Conservation (phyloP, 1,139 yeast genomes). For the Scheffersomyces parashehatae region DNA sequence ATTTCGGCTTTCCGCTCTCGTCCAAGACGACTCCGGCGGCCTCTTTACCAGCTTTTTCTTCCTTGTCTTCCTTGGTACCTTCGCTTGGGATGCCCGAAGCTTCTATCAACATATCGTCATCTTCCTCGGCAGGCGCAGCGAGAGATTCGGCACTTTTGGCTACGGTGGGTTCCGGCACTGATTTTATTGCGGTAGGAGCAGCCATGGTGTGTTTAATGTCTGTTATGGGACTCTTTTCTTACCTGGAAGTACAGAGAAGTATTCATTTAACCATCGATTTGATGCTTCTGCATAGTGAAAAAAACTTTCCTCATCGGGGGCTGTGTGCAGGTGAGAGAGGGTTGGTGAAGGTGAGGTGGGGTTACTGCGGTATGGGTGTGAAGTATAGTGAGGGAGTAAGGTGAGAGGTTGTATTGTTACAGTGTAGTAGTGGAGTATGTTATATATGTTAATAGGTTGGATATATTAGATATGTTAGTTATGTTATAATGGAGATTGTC, state of each 20-base stretch:
- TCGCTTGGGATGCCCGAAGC: conserved; percentile 40
- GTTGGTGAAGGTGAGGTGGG: not conserved
- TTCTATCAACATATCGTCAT: conserved; percentile 74
- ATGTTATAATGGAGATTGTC: too few relatives aligned
- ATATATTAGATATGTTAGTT: too few relatives aligned
- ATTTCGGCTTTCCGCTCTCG: conserved; percentile 87
- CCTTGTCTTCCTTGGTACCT: conserved; percentile 13
- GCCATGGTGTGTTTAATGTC: conserved; percentile 44
- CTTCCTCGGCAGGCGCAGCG: conserved; percentile 25
- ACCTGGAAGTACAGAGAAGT: not conserved
- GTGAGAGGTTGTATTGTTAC: too few relatives aligned
- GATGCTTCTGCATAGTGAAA: conserved; percentile 4
- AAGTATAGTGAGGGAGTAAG: too few relatives aligned
- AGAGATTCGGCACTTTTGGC: conserved; percentile 5
- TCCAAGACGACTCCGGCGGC: conserved; percentile 67
- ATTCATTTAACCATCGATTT: not conserved
- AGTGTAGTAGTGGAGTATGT: too few relatives aligned
- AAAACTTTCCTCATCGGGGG: conserved; percentile 7
- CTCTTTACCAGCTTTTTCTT: conserved; percentile 23
- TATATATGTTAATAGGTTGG: too few relatives aligned
- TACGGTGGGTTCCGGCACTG: conserved; percentile 1
- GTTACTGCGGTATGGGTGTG: too few relatives aligned
- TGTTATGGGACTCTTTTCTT: not conserved
- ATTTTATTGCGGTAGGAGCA: conserved; percentile 68
- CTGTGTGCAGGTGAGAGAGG: not conserved